Conservation (phyloP, 805 yeast genomes). For the Spathaspora gorwiae region DNA sequence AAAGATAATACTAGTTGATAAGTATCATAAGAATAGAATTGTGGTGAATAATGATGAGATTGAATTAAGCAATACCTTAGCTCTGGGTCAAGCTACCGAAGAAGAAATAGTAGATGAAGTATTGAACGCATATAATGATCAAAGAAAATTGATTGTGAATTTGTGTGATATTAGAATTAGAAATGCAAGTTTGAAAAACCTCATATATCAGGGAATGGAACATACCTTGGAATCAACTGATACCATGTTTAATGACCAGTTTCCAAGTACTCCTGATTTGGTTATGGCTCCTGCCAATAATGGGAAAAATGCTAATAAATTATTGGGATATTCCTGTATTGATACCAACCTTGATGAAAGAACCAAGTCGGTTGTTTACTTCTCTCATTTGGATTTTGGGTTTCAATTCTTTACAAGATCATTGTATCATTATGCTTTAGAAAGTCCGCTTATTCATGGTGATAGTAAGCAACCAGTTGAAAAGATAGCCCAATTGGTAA, state of each 20-base stretch:
- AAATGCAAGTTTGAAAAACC: constrained; percentile 1
- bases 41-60: constrained; percentile 4
- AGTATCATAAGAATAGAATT: constrained; percentile 1
- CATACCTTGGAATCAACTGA: not conserved
- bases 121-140: constrained; percentile 3
- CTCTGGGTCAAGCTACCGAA: not conserved
- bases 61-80: not conserved
- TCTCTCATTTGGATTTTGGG: constrained; percentile 12
- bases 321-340: constrained; percentile 10
- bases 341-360: not conserved
- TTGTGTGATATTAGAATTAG: constrained; percentile 14
- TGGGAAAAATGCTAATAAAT: constrained; percentile 1
- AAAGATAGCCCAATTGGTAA: too few relatives aligned
- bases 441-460: not conserved
- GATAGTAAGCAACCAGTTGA: too few relatives aligned
- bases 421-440: constrained; percentile 11
- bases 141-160: constrained; percentile 12
- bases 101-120: constrained; percentile 4
- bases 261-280: constrained; percentile 14
- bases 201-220: not conserved
- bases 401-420: constrained; percentile 16
- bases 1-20: constrained; percentile 12
- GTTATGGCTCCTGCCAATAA: constrained; percentile 9
- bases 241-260: constrained; percentile 3
- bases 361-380: constrained; percentile 8